Percentiles rank a stretch among this genome's conserved stretches.
phyloP scores from a whole-genome alignment of 2,329 filamentous ascomycete genomes.

The Cladosporium sphaerospermum region DNA sequence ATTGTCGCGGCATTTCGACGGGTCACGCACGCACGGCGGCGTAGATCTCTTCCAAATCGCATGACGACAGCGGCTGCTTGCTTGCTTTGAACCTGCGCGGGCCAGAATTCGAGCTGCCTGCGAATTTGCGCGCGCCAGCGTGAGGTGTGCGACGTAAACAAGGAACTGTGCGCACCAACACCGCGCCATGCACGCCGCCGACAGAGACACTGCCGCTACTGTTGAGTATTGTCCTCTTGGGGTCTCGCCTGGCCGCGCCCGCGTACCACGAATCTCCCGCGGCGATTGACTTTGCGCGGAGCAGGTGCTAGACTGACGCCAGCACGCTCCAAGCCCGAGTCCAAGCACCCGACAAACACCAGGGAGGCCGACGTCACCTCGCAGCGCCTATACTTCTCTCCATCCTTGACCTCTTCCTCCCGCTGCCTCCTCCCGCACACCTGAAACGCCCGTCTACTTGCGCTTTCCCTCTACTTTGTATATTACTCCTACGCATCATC shows the following conservation, averaged over 20 bases:
- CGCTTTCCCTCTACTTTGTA: background rate
- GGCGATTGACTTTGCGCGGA: background rate
- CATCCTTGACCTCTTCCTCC: background rate
- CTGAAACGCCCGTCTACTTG: conserved; percentile 8
- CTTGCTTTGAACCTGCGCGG: background rate
- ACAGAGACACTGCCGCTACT: background rate
- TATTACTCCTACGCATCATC: background rate
- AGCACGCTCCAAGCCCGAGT: background rate
- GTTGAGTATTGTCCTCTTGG: background rate
- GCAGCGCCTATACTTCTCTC: background rate
- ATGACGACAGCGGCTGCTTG: background rate
- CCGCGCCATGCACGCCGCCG: background rate
- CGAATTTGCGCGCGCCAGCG: background rate
- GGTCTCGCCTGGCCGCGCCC: background rate
- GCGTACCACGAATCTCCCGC: background rate
- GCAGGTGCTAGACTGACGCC: background rate
- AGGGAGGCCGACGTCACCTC: conserved; percentile 1
- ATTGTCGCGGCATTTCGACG: background rate
- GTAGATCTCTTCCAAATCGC: background rate
- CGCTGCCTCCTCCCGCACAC: conserved; percentile 5
- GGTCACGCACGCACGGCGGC: background rate
- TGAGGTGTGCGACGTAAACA: background rate
- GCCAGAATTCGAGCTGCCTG: background rate
- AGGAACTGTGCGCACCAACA: background rate
- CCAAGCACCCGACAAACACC: no score